Evolutionary conservation across 2,329 filamentous ascomycete species (phyloP), one percentile per base, ranked within the genome.

Genomic region (Coniella lustricola): DNA sequence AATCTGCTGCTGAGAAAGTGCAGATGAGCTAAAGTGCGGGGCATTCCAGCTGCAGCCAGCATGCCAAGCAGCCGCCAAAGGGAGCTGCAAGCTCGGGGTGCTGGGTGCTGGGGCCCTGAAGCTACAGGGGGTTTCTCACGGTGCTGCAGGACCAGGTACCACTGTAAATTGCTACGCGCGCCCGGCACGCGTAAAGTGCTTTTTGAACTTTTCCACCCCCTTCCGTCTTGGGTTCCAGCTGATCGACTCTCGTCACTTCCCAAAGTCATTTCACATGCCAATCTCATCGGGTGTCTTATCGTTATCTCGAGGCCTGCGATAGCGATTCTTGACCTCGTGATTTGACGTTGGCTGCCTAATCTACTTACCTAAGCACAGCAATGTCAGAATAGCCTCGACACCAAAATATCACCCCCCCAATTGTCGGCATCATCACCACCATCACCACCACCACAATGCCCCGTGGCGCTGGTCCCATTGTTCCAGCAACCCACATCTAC

Each of bases 401-500:
- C 34, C 34, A 16, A 16, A n/a, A n/a, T 8, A 36, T n/a, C 34
- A 36, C n/a, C n/a, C 8, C 34, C 34, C n/a, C n/a, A n/a, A 8
- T 10, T 29, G 25, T 29, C 25, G 25, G n/a, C n/a, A n/a, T n/a
- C n/a, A 29, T 29, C 25, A 29, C 25, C 25, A 29, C 25, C 10
- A 10, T 29, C 25, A 10, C 25, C 25, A 29, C 25, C 25, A 10
- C 25, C 25, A 10, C 25, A 5, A 67, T 68, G 63, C 61, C 62
- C 43, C 60, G 25, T 29, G 25, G 25, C 25, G 10, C 10, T 5
- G 10, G 5, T 10, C 25, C 5, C 5, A 10, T 29, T 29, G 25
- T 10, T 10, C n/a, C 22, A 31, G 55, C 1, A 3, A 56, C 72
- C 13, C 71, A 75, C 55, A 62, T 80, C 40, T 84, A 81, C 61